Conservation (phyloP, 1,284 basidiomycete species). For the Pseudozyma sp. region DNA sequence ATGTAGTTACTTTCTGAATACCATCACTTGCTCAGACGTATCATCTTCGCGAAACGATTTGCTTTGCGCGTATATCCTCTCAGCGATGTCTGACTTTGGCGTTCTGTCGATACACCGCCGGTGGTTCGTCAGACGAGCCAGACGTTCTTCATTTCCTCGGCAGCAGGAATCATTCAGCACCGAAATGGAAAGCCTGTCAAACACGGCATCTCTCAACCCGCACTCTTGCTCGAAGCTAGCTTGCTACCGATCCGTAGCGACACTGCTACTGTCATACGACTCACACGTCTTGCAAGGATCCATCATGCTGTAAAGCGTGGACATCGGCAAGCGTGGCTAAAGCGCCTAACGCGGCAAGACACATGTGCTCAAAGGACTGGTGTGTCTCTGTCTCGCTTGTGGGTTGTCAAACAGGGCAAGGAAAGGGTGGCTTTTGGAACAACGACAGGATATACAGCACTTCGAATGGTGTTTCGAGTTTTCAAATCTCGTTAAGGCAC, state of each 20-base stretch:
- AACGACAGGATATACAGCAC: background rate
- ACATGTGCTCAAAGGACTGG: background rate
- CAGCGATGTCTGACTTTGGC: no score
- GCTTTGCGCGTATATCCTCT: background rate
- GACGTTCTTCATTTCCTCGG: no score
- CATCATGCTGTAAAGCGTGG: no score
- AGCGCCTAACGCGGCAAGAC: conserved; percentile 17
- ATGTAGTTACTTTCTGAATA: no score
- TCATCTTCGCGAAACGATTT: background rate
- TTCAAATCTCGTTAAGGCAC: conserved; percentile 22
- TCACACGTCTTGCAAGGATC: background rate
- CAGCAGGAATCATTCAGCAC: no score
- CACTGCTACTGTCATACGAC: background rate
- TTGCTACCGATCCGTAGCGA: background rate
- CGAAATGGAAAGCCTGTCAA: background rate
- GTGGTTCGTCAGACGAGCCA: no score
- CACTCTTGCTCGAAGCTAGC: no score
- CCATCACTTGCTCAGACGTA: no score
- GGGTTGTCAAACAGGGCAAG: no score
- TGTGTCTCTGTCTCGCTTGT: background rate
- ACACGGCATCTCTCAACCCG: conserved; percentile 70
- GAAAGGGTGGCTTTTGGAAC: background rate
- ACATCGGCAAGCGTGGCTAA: conserved; percentile 22
- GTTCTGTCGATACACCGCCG: no score
- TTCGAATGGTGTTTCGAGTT: background rate